Evolutionary conservation across 2,329 filamentous ascomycete genomes (phyloP), one percentile per base, ranked within the genome.

Genomic region (Cercospora brassicicola): DNA sequence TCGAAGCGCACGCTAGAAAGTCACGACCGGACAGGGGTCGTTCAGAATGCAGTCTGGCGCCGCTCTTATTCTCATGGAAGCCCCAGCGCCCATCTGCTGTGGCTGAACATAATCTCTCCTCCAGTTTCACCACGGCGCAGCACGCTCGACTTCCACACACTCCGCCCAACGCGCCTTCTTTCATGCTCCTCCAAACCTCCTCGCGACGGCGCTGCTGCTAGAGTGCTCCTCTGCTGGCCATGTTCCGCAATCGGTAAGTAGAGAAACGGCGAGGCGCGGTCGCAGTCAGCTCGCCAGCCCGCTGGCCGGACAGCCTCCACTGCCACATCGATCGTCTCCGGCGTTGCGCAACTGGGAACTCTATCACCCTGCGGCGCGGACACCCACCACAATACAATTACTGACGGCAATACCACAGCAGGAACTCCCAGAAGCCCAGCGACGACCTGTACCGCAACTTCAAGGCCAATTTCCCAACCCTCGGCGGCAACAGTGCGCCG

Each of bases 371-470:
- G 31, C 55, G 64, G 61, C 60, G 36, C 62, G 56, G 42, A 26
- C 53, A 51, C 45, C 1, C 45, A 42, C 36, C 36, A 42, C 36
- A 42, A 42, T 11, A 13, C 45, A 0, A 45, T 0, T 67, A 62
- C 72, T 73, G 68, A 73, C 65, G 59, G 26, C 51, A 28, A 9
- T 45, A 28, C 59, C 60, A 36, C 59, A 75, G 72, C 67, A 75
- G 74, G 67, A 93, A 88, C 79, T 89, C 91, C 65, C 91, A 93
- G 80, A 96, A 96, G 83, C 93, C 93, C 65, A 89, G 88, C 79
- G 91, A 94, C 78, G 92, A 94, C 76, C 86, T 97, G 77, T 89
- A 95, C 79, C 89, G 89, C 81, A 89, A 88, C 79, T 97, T 97
- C 82, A 91, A 91, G 79, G 88, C 92, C 76, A 89, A 88, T 73